Evolutionary conservation across 495 filamentous ascomycete species (phyloP).

Genomic region (Thermothielavioides terrestris): DNA sequence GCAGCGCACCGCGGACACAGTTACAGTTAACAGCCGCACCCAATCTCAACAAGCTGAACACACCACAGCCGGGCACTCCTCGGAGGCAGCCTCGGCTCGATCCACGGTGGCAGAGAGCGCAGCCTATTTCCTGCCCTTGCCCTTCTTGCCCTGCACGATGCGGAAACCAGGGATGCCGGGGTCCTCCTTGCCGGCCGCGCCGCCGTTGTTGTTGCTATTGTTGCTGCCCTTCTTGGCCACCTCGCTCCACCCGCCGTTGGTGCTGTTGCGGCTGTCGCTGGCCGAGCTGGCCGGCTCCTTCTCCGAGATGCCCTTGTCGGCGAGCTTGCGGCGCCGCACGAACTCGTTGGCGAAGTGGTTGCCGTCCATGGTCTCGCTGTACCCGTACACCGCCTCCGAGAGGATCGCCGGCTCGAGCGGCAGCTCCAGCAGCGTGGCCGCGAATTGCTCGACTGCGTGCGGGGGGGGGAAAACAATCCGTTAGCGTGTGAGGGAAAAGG

Average conservation of each 20-base stretch:
- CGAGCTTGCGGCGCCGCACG: constrained; percentile 81
- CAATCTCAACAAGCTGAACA: no score
- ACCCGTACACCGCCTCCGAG: constrained; percentile 77
- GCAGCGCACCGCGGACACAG: no score
- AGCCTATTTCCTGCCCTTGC: constrained; percentile 54
- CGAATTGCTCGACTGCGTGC: constrained; percentile 63
- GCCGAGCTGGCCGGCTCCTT: constrained; percentile 42
- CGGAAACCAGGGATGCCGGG: constrained; percentile 60
- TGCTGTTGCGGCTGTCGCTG: constrained; percentile 36
- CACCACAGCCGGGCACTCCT: no score
- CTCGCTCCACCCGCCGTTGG: constrained; percentile 82
- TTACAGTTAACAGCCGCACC: no score
- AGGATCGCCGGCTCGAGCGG: constrained; percentile 73
- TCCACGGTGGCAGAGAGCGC: not conserved
- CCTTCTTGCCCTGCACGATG: constrained; percentile 82
- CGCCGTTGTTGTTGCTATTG: constrained; percentile 4
- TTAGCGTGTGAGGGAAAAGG: constrained; percentile 15
- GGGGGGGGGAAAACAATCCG: not conserved
- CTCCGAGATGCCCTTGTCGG: constrained; percentile 77
- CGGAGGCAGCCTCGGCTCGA: no score
- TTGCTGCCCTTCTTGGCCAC: constrained; percentile 80
- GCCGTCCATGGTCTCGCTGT: constrained; percentile 78
- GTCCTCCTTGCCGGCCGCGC: constrained; percentile 33
- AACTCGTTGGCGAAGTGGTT: constrained; percentile 93
- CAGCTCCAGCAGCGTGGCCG: constrained; percentile 61